Conservation (phyloP, 805 yeast genomes). For the Ogataea glucozyma region DNA sequence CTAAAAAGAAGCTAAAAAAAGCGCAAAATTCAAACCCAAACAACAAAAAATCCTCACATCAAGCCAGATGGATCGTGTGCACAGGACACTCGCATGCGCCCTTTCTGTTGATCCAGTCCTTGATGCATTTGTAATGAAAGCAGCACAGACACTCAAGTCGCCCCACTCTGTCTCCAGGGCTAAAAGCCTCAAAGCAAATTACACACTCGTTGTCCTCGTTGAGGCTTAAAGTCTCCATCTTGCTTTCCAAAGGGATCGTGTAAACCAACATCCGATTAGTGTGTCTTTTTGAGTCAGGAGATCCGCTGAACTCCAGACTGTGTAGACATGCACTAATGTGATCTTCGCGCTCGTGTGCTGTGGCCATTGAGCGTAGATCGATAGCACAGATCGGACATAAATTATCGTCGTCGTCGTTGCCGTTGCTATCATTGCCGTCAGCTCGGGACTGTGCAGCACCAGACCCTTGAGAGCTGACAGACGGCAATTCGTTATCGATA, state of each 20-base stretch:
- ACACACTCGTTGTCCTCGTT: conserved; percentile 76
- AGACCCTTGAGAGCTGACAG: conserved; percentile 2
- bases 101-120: conserved; percentile 85
- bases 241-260: conserved; percentile 46
- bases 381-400: conserved; percentile 47
- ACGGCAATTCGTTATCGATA: conserved; percentile 6
- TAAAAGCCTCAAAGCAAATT: conserved; percentile 87
- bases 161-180: conserved; percentile 86
- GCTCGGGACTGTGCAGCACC: conserved; percentile 1
- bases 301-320: conserved; percentile 62
- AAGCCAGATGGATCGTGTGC: conserved; percentile 50
- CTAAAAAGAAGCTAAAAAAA: background rate
- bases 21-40: background rate
- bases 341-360: conserved; percentile 47
- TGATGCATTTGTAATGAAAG: conserved; percentile 88
- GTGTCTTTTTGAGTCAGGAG: conserved; percentile 54
- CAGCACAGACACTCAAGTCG: conserved; percentile 92
- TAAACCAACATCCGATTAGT: conserved; percentile 87
- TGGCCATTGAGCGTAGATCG: conserved; percentile 22
- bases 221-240: conserved; percentile 16
- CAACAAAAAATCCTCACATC: background rate
- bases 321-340: conserved; percentile 74
- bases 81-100: conserved; percentile 89
- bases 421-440: background rate
- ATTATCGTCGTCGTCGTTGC: conserved; percentile 32